Evolutionary conservation across 495 filamentous ascomycete species (phyloP), one percentile per base, ranked within the genome.

Genomic region (Xylaria palmicola): DNA sequence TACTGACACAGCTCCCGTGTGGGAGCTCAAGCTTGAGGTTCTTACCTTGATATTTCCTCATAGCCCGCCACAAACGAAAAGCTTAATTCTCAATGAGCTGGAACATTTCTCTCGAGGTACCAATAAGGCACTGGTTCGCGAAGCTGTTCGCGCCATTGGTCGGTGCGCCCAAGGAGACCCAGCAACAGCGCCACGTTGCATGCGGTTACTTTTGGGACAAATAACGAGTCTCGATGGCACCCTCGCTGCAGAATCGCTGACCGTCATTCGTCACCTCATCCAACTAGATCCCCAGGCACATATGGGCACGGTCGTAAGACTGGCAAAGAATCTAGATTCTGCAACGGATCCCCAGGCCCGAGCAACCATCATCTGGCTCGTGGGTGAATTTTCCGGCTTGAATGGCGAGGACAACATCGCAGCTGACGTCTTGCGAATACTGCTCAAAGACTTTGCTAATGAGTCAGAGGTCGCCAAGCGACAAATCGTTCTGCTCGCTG

Each of bases 321-420:
- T 98, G n/a, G 93, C 95, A 7, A 96, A 92, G 71, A 89, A 95
- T 63, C 84, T 98, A 6, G 92, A 97, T 60, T 86, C 86, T 3
- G 88, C 90, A 8, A 92, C 87, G 2, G 90, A 91, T 58, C 85
- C 94, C 5, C 87, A 89, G 55, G 95, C 94, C 4, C 81, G 94
- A 56, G 93, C 95, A 13, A 93, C 87, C 32, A 97, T 98, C 60
- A 90, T 98, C 64, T 98, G 94, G 94, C 86, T 98, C 4, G 93
- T 98, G 0, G 94, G 94, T 51, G 94, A 98, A 74, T 98, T 91
- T 66, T 85, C 94, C 1, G 90, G 90, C 0, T 65, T 88, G 10
- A 86, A 93, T 59, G 81, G 86, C 2, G 87, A 89, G 63, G 84
- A 90, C 53, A 95, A 94, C 68, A 90, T 98, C 59, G 94, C 95